A percentile compares a stretch with the other conserved stretches of the same genome.
Evolutionary conservation across 73 alveolate species (phyloP).

Genomic region (Paramecium caudatum): DNA sequence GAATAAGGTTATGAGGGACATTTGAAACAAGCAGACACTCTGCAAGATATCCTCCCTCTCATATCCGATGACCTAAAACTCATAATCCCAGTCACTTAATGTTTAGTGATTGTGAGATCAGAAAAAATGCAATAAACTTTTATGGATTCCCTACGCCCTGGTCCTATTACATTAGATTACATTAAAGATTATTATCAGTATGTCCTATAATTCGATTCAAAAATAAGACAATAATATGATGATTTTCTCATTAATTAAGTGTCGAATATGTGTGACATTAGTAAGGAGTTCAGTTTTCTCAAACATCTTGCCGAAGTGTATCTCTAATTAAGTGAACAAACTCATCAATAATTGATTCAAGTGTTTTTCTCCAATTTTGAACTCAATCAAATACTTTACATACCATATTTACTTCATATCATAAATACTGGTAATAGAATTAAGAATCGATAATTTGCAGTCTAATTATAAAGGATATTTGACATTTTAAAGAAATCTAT

Average conservation of each 20-base stretch:
- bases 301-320: background rate
- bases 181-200: background rate
- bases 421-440: background rate
- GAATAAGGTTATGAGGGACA: conserved; percentile 41
- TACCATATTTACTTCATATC: conserved; percentile 24
- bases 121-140: background rate
- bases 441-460: background rate
- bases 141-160: background rate
- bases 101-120: background rate
- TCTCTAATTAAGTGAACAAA: background rate
- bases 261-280: background rate
- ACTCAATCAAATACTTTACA: background rate
- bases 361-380: conserved; percentile 1
- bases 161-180: background rate
- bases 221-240: conserved; percentile 1
- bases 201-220: background rate
- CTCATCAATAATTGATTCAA: background rate
- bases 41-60: background rate
- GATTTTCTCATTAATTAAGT: background rate
- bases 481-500: conserved; percentile 34
- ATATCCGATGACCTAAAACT: background rate
- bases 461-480: background rate
- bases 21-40: background rate
- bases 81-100: background rate
- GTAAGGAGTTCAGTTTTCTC: conserved; percentile 35